Evolutionary conservation across 805 yeast genomes (phyloP), one percentile per base, ranked within the genome.

Genomic region (Debaryomyces maramus): DNA sequence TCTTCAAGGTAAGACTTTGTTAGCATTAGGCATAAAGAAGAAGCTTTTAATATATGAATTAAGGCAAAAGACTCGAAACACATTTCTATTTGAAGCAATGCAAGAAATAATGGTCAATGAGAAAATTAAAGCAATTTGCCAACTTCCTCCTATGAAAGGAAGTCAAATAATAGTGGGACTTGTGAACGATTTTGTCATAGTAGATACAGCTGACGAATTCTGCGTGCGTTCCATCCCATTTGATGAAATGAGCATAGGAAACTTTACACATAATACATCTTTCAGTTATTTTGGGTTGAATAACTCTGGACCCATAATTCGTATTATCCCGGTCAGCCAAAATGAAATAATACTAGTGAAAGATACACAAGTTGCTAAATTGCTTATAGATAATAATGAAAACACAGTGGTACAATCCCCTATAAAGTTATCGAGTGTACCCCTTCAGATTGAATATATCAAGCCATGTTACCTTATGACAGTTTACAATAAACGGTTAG

Each of bases 201-300:
- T 67, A 18, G 60, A 65, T 42, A 32, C 61, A 9, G 45, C 40
- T 8, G 34, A 32, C 21, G 46, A 47, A 9, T 59, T 49, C 27
- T 26, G 19, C 6, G 33, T 55, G 6, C 28, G 38, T 5, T 50
- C 51, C 2, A 32, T 61, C 3, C 48, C 52, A 3, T 32, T 50
- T 4, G 61, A 58, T 19, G 58, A 57, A 14, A 34, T 50, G 2
- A 44, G 37, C 20, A 35, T 52, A 26, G 45, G 41, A 39, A 51
- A 41, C 18, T 50, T 55, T 37, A 46, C 50, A 8, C 56, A 52
- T 18, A 48, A 46, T 33, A 51, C 63, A 16, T 54, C 72, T 6
- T 67, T 69, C 47, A 56, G 63, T 42, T 70, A 69, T 46, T 70
- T 70, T 47, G 72, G 72, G 6, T 50, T 68, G 17, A 51, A 61